Conservation (phyloP, 331 rosid species). For the Quercus tomentella region DNA sequence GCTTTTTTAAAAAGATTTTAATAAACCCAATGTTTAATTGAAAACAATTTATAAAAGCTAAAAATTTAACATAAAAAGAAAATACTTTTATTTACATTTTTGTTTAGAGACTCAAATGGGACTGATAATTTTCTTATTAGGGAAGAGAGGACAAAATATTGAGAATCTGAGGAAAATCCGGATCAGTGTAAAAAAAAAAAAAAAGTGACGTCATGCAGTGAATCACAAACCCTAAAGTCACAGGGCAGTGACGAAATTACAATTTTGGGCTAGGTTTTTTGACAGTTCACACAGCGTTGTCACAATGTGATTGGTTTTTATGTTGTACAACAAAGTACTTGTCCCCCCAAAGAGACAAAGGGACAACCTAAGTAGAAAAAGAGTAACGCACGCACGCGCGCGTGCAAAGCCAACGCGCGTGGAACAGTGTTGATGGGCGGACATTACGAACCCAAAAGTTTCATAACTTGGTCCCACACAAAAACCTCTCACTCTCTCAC, state of each 20-base stretch:
- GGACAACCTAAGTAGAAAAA: neutral
- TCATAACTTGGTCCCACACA: constrained; percentile 30
- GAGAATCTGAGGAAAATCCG: too few species aligned
- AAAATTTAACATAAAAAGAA: too few species aligned
- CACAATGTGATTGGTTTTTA: neutral
- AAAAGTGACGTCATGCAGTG: neutral
- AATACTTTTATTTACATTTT: too few species aligned
- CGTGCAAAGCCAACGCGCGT: constrained; percentile 1
- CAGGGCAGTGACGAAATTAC: too few species aligned
- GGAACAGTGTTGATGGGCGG: constrained; percentile 17
- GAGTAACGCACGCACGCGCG: neutral
- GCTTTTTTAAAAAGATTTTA: too few species aligned
- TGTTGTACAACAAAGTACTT: neutral
- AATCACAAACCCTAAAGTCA: neutral
- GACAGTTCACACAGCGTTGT: neutral
- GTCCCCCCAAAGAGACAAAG: neutral
- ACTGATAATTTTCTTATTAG: too few species aligned
- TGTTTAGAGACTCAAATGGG: too few species aligned
- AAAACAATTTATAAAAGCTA: too few species aligned
- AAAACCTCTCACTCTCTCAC: neutral
- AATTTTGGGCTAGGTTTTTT: neutral
- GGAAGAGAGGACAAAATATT: too few species aligned
- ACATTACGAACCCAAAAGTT: constrained; percentile 23
- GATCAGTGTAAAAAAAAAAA: neutral
- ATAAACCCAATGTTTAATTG: too few species aligned